Conservation (phyloP, 208 protist genomes). For the Trypanosoma cruzi region DNA sequence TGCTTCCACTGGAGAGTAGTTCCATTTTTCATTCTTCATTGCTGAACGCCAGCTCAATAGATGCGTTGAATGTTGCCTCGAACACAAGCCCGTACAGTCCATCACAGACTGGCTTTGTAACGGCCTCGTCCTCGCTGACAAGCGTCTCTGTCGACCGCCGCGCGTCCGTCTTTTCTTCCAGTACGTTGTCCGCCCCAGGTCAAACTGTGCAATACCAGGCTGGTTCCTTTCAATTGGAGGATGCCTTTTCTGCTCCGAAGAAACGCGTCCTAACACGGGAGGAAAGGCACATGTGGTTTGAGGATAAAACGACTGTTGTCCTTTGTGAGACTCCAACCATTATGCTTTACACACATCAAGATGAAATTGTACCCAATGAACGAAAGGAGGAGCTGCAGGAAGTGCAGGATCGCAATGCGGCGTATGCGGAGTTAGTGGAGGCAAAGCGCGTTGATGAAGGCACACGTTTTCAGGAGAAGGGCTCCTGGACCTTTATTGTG, state of each 20-base stretch:
- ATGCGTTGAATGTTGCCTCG: neutral
- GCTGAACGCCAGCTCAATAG: slow-evolving; percentile 38
- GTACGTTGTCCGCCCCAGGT: neutral
- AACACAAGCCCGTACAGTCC: neutral
- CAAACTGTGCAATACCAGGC: neutral
- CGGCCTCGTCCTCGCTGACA: slow-evolving; percentile 22
- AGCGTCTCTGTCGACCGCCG: slow-evolving; percentile 24
- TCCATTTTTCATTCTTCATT: slow-evolving; percentile 79
- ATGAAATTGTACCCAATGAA: slow-evolving; percentile 83
- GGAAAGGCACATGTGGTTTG: slow-evolving; percentile 56
- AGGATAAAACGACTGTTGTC: slow-evolving; percentile 60
- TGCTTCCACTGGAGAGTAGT: slow-evolving; percentile 28
- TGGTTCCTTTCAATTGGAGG: slow-evolving; percentile 17
- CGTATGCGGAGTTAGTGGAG: slow-evolving; percentile 51
- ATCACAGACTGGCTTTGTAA: slow-evolving; percentile 19
- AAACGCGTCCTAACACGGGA: slow-evolving; percentile 33
- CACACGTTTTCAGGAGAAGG: slow-evolving; percentile 79
- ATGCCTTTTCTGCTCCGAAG: slow-evolving; percentile 21
- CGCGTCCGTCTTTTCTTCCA: neutral
- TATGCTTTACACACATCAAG: slow-evolving; percentile 85
- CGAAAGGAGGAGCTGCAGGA: slow-evolving; percentile 38
- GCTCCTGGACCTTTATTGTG: slow-evolving; percentile 74
- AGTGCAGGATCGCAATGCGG: slow-evolving; percentile 55
- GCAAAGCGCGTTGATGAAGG: slow-evolving; percentile 69
- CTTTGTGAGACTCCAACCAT: slow-evolving; percentile 87